Conservation (phyloP, 805 yeast species). For the Barnettozyma sucrosica region DNA sequence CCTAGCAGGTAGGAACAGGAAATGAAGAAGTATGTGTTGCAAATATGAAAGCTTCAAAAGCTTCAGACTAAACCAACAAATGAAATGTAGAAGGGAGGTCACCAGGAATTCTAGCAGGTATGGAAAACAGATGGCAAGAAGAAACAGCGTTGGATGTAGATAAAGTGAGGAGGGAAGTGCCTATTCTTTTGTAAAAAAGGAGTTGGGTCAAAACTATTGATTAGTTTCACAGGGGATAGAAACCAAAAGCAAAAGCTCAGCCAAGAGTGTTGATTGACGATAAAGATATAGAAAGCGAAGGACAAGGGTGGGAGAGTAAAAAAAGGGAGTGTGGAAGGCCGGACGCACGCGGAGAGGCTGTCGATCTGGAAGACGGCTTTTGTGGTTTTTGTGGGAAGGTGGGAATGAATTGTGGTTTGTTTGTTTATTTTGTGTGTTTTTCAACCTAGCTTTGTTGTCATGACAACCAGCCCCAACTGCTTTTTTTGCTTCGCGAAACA, state of each 20-base stretch:
- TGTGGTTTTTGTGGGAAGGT: conserved; percentile 2
- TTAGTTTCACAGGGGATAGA: not conserved
- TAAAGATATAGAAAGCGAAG: not conserved
- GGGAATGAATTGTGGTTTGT: conserved; percentile 1
- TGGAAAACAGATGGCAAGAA: not conserved
- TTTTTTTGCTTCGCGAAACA: not conserved
- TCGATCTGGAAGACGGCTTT: not conserved
- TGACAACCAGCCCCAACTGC: not conserved
- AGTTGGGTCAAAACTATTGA: not conserved
- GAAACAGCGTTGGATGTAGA: not conserved
- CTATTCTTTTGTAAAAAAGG: not conserved
- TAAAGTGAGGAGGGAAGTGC: not conserved
- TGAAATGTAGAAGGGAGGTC: not conserved
- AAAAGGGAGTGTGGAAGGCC: not conserved
- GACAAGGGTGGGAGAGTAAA: not conserved
- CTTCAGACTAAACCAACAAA: not conserved
- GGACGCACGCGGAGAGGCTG: not conserved
- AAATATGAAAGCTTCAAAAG: not conserved
- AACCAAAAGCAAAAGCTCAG: conserved; percentile 1
- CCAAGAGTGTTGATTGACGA: not conserved
- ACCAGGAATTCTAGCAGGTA: not conserved
- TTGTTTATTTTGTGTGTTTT: conserved; percentile 2
- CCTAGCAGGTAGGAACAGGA: not conserved
- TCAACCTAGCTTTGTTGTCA: not conserved
- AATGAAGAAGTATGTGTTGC: not conserved